A percentile compares a stretch with the other conserved stretches of the same genome.
phyloP scores from a whole-genome alignment of 306 rosid genomes.

The Trichosanthes truncata region DNA sequence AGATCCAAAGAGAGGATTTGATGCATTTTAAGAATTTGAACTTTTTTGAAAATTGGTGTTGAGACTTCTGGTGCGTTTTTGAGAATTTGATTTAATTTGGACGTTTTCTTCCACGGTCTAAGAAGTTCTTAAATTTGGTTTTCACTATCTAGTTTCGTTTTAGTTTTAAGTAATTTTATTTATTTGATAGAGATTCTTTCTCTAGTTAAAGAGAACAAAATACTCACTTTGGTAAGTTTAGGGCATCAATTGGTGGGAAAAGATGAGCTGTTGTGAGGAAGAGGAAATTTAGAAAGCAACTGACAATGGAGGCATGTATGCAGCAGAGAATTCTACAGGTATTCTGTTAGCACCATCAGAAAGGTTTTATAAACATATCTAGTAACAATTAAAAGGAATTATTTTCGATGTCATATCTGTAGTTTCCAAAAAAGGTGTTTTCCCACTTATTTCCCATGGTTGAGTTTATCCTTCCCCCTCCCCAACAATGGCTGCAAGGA shows the following conservation, averaged over 20 bases:
- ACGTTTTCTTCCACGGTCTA: neutral
- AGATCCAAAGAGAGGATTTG: neutral
- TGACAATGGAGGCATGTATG: conserved; percentile 28
- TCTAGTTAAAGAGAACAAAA: neutral
- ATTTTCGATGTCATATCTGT: conserved; percentile 2
- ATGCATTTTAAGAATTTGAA: neutral
- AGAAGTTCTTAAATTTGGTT: neutral
- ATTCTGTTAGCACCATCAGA: neutral
- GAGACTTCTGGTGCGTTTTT: too few species aligned
- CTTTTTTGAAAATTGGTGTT: too few species aligned
- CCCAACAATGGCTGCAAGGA: neutral
- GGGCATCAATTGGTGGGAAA: conserved; percentile 12
- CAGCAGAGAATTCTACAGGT: conserved; percentile 35
- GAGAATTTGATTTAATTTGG: neutral
- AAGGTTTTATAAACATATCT: neutral
- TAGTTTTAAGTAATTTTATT: neutral
- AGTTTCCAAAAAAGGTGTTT: too few species aligned
- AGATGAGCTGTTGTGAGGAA: conserved; percentile 60
- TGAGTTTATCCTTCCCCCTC: neutral
- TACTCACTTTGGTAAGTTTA: neutral
- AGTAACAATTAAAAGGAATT: neutral
- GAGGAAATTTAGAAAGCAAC: conserved; percentile 31
- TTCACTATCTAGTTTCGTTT: neutral
- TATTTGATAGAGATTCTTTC: neutral
- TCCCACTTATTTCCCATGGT: neutral